Evolutionary conservation across 345 rosid species (phyloP), one percentile per base, ranked within the genome.

Genomic region (Eucalyptus leucophloia): DNA sequence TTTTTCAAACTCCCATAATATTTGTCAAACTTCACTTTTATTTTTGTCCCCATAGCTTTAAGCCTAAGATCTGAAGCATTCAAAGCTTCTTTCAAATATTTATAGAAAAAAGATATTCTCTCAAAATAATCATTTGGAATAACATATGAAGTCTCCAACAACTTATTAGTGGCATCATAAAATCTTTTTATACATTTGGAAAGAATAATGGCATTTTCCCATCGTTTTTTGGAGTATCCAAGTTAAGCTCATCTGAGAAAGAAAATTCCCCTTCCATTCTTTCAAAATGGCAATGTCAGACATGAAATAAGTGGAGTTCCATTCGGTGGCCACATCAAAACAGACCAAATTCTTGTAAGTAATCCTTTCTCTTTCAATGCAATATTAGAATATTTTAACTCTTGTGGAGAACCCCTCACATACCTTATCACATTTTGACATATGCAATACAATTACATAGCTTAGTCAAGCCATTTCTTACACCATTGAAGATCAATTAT

Each of bases 211-310:
- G 30, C 30, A 56, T 56, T 56, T 56, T 56, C 62, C 65, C 14
- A 2, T 10, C 3, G 0, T 26, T 58, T 5, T 58, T 12, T 0
- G n/a, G 65, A 58, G 7, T 58, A 26, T 58, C n/a, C n/a, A 26
- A 58, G 2, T 58, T 2, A 58, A 58, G n/a, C 67, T 58, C n/a
- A 58, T 26, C 1, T 5, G n/a, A 58, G 16, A 58, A 12, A 58
- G 67, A 58, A 58, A 58, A 24, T 5, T 58, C n/a, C 3, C 1
- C n/a, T 58, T 58, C n/a, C 67, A 26, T 58, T 12, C 14, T 58
- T 58, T 58, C n/a, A 58, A 26, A 58, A 58, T 26, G n/a, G 4
- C 3, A 0, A 0, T 58, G n/a, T 26, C 0, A 0, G 7, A 24
- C 67, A 58, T 58, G 3, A 58, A 28, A 26, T 58, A 5, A 26